Percentiles rank a stretch among this genome's conserved stretches.
Conservation (phyloP, 176 grass and related monocot species). For the Oryza nivara region DNA sequence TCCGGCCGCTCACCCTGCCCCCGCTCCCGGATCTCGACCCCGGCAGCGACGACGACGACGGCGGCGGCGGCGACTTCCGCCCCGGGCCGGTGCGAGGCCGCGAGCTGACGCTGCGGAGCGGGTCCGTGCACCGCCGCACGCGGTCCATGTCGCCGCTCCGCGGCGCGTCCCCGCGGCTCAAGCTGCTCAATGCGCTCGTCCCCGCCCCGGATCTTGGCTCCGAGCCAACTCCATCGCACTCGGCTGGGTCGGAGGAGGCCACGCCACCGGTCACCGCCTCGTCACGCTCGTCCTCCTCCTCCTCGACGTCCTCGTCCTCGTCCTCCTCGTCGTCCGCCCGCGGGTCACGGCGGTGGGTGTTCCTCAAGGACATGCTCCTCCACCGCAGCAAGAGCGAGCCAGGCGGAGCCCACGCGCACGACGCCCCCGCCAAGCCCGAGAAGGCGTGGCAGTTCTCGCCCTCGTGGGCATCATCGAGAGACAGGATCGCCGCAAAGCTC, state of each 20-base stretch:
- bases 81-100: slow-evolving; percentile 41
- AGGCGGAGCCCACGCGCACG: slow-evolving; percentile 35
- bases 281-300: slow-evolving; percentile 49
- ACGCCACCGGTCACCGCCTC: slow-evolving; percentile 61
- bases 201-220: slow-evolving; percentile 35
- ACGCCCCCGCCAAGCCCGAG: slow-evolving; percentile 49
- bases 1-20: slow-evolving; percentile 83
- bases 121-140: slow-evolving; percentile 74
- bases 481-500: slow-evolving; percentile 48
- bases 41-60: slow-evolving; percentile 48
- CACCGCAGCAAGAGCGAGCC: slow-evolving; percentile 96
- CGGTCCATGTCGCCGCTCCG: slow-evolving; percentile 91
- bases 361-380: slow-evolving; percentile 90
- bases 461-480: slow-evolving; percentile 56
- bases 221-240: background rate
- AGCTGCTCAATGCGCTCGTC: slow-evolving; percentile 65
- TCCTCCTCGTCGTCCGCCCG: slow-evolving; percentile 51
- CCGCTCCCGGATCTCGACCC: slow-evolving; percentile 64
- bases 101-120: slow-evolving; percentile 57
- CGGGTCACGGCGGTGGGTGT: slow-evolving; percentile 78
- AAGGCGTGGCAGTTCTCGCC: slow-evolving; percentile 71
- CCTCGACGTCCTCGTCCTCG: slow-evolving; percentile 56
- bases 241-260: slow-evolving; percentile 9
- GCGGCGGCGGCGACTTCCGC: slow-evolving; percentile 4
- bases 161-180: slow-evolving; percentile 58